These are phyloP conservation scores for Phlyctochytrium bullatum DNA, from an alignment of 192 early-diverging fungal genomes.

Conservation along the genomic window DNA sequence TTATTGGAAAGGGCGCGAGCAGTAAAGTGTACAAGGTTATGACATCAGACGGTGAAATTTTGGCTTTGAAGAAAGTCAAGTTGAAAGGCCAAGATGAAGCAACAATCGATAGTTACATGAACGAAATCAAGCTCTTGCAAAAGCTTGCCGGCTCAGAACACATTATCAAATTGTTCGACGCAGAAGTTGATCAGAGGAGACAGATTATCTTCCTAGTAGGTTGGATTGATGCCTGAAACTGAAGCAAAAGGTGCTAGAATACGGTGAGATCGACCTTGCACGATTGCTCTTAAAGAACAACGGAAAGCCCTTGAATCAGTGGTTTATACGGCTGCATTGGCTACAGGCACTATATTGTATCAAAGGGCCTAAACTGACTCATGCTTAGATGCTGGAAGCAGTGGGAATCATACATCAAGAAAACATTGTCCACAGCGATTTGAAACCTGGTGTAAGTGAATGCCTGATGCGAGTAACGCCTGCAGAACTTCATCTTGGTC, in stretches of 20 bases:
- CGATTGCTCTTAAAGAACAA: constrained; percentile 38
- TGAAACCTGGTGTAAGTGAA: constrained; percentile 77
- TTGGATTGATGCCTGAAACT: too few species aligned
- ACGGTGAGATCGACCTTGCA: constrained; percentile 86
- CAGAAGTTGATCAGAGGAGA: constrained; percentile 64
- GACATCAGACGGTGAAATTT: constrained; percentile 55
- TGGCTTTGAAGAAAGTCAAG: constrained; percentile 82
- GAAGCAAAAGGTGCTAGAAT: constrained; percentile 80
- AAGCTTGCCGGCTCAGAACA: constrained; percentile 59
- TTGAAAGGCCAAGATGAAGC: constrained; percentile 61
- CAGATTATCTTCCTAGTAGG: constrained; percentile 70
- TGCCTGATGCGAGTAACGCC: background rate
- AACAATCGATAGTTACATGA: constrained; percentile 71
- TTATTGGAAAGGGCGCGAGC: constrained; percentile 81
- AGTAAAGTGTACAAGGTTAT: constrained; percentile 90
- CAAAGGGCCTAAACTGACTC: background rate
- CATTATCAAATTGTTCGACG: constrained; percentile 80
- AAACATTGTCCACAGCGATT: constrained; percentile 87
- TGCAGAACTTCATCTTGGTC: constrained; percentile 82
- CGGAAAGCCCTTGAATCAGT: constrained; percentile 57
- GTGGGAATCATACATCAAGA: constrained; percentile 83
- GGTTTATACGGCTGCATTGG: constrained; percentile 82
- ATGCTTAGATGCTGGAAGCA: constrained; percentile 79
- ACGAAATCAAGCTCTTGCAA: constrained; percentile 79
- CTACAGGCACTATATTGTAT: constrained; percentile 55